Evolutionary conservation across 2,329 filamentous ascomycete genomes (phyloP).

Genomic region (Epichloe sp.): DNA sequence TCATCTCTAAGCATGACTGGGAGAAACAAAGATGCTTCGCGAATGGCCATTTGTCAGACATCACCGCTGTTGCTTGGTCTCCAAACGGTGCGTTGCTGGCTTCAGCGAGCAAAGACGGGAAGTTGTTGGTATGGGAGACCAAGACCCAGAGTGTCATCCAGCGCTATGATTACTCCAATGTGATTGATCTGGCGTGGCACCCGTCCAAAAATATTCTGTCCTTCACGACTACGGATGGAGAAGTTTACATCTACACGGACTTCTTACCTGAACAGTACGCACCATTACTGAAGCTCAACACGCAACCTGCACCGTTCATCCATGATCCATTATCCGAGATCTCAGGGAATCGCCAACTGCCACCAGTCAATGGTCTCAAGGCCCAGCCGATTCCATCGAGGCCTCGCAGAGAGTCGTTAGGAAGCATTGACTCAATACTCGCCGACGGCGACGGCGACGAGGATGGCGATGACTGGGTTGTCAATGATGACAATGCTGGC

Average conservation of each 20-base stretch:
- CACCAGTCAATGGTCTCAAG: slow-evolving; percentile 37
- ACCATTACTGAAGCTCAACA: slow-evolving; percentile 40
- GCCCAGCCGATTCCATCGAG: slow-evolving; percentile 33
- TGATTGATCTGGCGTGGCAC: slow-evolving; percentile 84
- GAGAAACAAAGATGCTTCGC: slow-evolving; percentile 70
- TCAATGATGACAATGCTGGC: slow-evolving; percentile 89
- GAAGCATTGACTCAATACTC: slow-evolving; percentile 75
- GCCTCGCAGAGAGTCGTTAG: slow-evolving; percentile 49
- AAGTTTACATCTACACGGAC: slow-evolving; percentile 78
- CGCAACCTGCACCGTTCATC: slow-evolving; percentile 73
- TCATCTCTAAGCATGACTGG: slow-evolving; percentile 84
- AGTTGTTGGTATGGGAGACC: slow-evolving; percentile 74
- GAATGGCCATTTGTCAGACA: slow-evolving; percentile 67
- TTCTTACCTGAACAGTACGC: slow-evolving; percentile 48
- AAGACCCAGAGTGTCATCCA: slow-evolving; percentile 73
- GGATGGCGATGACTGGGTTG: slow-evolving; percentile 68
- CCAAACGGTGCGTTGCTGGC: slow-evolving; percentile 84
- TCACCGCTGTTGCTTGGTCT: slow-evolving; percentile 85
- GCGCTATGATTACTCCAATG: slow-evolving; percentile 66
- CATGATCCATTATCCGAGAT: slow-evolving; percentile 64
- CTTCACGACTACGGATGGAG: slow-evolving; percentile 85
- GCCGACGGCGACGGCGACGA: slow-evolving; percentile 45
- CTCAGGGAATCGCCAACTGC: slow-evolving; percentile 48
- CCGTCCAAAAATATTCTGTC: slow-evolving; percentile 77
- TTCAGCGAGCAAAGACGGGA: slow-evolving; percentile 53